phyloP scores from a whole-genome alignment of 345 rosid species.

The Durio zibethinus region DNA sequence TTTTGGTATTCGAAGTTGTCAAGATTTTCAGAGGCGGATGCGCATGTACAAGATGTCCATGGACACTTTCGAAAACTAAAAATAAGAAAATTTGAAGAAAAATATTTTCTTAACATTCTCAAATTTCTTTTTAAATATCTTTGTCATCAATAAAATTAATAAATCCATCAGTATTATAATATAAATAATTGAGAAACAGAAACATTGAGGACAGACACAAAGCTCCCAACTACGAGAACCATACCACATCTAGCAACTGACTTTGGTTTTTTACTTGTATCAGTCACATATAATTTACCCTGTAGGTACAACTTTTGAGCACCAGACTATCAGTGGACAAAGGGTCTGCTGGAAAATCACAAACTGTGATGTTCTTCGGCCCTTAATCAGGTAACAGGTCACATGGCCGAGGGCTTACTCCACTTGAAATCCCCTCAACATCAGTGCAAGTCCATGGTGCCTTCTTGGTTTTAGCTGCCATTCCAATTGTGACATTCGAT shows the following conservation, averaged over 20 bases:
- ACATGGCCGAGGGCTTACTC: constrained; percentile 55
- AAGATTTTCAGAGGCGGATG: too few relatives aligned
- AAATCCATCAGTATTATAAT: too few relatives aligned
- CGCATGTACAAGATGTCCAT: too few relatives aligned
- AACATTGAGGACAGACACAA: background rate
- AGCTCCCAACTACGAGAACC: background rate
- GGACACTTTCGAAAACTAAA: too few relatives aligned
- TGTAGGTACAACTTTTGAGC: constrained; percentile 52
- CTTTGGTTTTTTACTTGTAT: background rate
- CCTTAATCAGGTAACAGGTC: constrained; percentile 45
- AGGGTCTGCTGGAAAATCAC: constrained; percentile 55
- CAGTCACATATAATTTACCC: constrained; percentile 28
- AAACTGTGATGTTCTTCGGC: constrained; percentile 31
- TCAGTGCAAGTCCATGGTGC: constrained; percentile 65
- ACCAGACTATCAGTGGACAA: constrained; percentile 64
- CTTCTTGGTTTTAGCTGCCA: constrained; percentile 58
- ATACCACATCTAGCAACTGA: background rate
- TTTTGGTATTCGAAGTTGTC: too few relatives aligned
- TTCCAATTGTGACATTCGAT: constrained; percentile 54
- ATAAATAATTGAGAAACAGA: background rate
- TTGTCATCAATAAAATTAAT: too few relatives aligned
- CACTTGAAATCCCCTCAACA: constrained; percentile 47
- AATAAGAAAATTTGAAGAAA: too few relatives aligned
- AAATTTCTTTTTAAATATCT: too few relatives aligned
- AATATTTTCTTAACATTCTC: too few relatives aligned